Conservation (phyloP, 2,329 filamentous ascomycete genomes). For the Fusarium brevicatenulatum region DNA sequence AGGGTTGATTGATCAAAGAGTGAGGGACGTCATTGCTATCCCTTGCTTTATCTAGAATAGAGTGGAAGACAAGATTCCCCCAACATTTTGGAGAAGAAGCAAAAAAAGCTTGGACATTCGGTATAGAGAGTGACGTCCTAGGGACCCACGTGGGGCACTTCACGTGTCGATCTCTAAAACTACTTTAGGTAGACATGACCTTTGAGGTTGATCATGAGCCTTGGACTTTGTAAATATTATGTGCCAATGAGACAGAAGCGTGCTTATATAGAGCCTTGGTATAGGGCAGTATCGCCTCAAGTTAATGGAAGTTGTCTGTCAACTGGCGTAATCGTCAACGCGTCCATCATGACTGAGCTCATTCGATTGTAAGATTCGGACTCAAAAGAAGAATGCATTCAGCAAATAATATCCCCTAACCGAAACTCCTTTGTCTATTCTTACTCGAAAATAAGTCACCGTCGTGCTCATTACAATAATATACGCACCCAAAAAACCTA, state of each 20-base stretch:
- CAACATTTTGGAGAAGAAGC: slow-evolving; percentile 38
- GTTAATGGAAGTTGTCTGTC: neutral
- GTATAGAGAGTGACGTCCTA: slow-evolving; percentile 26
- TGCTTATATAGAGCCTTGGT: neutral
- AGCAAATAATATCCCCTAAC: neutral
- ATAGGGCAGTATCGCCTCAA: neutral
- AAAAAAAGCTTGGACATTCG: slow-evolving; percentile 30
- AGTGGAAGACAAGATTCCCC: slow-evolving; percentile 10
- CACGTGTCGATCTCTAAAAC: slow-evolving; percentile 21
- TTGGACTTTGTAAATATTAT: neutral
- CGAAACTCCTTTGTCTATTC: slow-evolving; percentile 26
- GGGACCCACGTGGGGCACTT: slow-evolving; percentile 28
- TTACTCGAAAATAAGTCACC: slow-evolving; percentile 2
- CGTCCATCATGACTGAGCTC: neutral
- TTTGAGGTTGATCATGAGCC: slow-evolving; percentile 21
- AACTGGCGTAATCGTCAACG: neutral
- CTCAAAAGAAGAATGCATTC: neutral
- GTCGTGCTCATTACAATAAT: slow-evolving; percentile 28
- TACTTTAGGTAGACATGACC: slow-evolving; percentile 1
- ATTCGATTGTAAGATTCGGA: neutral
- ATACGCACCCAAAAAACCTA: slow-evolving; percentile 19
- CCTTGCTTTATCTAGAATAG: neutral
- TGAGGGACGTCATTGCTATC: slow-evolving; percentile 29
- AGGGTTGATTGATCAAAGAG: neutral
- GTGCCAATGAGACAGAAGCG: neutral